Percentiles rank a stretch among this genome's conserved stretches.
These are phyloP conservation scores for Aspergillus bombycis DNA, from an alignment of 2,329 filamentous ascomycete genomes.

Conservation along the genomic window DNA sequence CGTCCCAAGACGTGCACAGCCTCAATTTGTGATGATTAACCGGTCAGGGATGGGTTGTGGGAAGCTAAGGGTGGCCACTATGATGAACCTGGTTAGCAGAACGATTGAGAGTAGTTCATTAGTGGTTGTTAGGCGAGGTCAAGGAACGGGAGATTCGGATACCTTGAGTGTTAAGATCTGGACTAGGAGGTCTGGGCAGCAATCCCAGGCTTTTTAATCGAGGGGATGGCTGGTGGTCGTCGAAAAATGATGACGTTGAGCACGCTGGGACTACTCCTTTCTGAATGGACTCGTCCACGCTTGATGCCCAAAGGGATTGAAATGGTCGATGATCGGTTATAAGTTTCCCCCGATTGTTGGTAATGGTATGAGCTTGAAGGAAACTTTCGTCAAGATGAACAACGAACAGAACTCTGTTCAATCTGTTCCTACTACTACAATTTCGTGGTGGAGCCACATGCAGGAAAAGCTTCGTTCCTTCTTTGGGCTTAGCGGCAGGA, in stretches of 20 bases:
- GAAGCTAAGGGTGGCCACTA: not conserved
- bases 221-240: not conserved
- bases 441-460: not conserved
- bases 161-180: not conserved
- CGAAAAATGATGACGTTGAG: not conserved
- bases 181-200: too few relatives aligned
- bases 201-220: too few relatives aligned
- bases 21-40: not conserved
- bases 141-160: not conserved
- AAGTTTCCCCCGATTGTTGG: not conserved
- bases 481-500: not conserved
- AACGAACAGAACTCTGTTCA: not conserved
- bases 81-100: not conserved
- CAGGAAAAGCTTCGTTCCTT: conserved; percentile 3
- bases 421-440: not conserved
- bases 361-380: not conserved
- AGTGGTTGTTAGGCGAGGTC: not conserved
- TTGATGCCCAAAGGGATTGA: not conserved
- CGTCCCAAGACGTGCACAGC: conserved; percentile 5
- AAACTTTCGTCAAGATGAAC: too few relatives aligned
- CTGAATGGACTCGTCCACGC: not conserved
- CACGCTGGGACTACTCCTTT: too few relatives aligned
- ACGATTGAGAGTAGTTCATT: not conserved
- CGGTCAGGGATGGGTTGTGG: not conserved
- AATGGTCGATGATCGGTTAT: not conserved